These are phyloP conservation scores for Bocquillonia castaneifolia DNA, from an alignment of 441 rosid genomes.

Conservation along the genomic window DNA sequence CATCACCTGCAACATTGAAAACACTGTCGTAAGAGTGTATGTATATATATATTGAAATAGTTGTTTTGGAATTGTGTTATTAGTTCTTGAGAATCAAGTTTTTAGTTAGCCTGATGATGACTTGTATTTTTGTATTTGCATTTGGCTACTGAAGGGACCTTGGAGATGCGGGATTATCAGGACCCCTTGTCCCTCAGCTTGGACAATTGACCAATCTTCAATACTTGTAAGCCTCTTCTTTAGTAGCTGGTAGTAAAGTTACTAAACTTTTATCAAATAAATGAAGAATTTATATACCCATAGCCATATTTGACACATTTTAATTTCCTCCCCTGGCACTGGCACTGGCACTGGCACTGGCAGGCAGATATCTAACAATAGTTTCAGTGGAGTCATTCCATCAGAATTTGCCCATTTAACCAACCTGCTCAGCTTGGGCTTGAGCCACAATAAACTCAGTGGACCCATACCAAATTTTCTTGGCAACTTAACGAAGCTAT, in stretches of 20 bases:
- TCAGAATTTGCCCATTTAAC: too few species aligned
- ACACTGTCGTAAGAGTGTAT: slow-evolving; percentile 31
- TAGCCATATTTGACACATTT: not conserved
- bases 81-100: not conserved
- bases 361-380: slow-evolving; percentile 30
- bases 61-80: not conserved
- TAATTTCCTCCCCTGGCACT: not conserved
- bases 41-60: not conserved
- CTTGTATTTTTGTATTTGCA: not conserved
- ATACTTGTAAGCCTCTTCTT: slow-evolving; percentile 34
- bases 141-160: slow-evolving; percentile 38
- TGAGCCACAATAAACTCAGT: slow-evolving; percentile 25
- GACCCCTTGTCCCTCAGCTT: slow-evolving; percentile 39
- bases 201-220: slow-evolving; percentile 38
- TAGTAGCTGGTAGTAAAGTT: not conserved
- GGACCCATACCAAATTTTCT: slow-evolving; percentile 40
- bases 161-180: slow-evolving; percentile 38
- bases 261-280: not conserved
- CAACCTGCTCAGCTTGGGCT: too few species aligned
- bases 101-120: not conserved
- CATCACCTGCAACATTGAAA: slow-evolving; percentile 26
- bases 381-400: slow-evolving; percentile 38
- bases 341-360: too few species aligned
- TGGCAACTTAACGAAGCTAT: slow-evolving; percentile 32
- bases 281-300: not conserved